These are phyloP conservation scores for Paracamarosporium sp. DNA, from an alignment of 2,329 filamentous ascomycete species.

Conservation along the genomic window DNA sequence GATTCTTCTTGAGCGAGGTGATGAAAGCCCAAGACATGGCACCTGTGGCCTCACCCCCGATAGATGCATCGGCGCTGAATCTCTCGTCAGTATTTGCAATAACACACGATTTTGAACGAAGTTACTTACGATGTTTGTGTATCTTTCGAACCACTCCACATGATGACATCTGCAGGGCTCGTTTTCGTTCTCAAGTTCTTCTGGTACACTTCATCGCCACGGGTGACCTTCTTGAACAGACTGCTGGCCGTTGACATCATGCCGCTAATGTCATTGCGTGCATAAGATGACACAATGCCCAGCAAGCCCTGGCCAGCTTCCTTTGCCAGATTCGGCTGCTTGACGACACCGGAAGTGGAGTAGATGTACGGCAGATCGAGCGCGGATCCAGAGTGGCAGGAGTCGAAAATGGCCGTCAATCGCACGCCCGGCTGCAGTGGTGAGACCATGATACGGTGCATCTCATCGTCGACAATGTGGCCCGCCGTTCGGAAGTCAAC, in stretches of 20 bases:
- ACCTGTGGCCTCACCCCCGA: constrained; percentile 86
- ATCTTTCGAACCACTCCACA: constrained; percentile 98
- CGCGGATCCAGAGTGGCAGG: constrained; percentile 79
- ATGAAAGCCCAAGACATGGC: constrained; percentile 99
- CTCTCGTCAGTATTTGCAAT: constrained; percentile 6
- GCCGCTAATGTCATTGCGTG: constrained; percentile 80
- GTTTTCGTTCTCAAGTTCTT: constrained; percentile 88
- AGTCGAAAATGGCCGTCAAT: constrained; percentile 81
- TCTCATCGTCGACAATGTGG: constrained; percentile 83
- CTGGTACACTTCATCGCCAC: constrained; percentile 79
- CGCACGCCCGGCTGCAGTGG: constrained; percentile 83
- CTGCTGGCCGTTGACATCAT: constrained; percentile 82
- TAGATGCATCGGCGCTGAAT: constrained; percentile 83
- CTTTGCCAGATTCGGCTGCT: constrained; percentile 82
- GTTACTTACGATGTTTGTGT: constrained; percentile 83
- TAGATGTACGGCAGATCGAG: constrained; percentile 82
- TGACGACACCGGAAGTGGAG: constrained; percentile 79
- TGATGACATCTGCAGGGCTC: constrained; percentile 91
- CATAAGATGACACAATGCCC: constrained; percentile 77
- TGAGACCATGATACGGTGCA: constrained; percentile 80
- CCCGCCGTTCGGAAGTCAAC: constrained; percentile 81
- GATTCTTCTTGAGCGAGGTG: constrained; percentile 86
- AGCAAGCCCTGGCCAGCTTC: constrained; percentile 77
- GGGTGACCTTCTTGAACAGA: constrained; percentile 86
- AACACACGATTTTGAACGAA: neutral